Evolutionary conservation across 1,139 yeast species (phyloP), one percentile per base, ranked within the genome.

Genomic region (Saccharomycopsis hybrid): DNA sequence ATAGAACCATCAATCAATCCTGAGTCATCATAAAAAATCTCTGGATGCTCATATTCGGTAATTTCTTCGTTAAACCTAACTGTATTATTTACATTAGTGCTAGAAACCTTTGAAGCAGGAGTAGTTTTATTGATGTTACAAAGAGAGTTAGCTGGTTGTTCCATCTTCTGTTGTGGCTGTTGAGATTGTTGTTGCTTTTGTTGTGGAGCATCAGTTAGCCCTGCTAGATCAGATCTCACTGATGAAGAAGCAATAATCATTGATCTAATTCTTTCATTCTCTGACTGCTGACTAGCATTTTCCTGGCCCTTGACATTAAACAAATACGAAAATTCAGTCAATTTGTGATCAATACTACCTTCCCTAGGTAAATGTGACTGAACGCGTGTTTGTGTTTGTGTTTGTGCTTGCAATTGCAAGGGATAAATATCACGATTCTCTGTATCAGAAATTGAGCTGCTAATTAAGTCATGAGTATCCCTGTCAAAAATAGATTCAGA

Each of bases 61-160:
- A 51, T 49, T 37, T 51, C 54, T 35, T 51, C 54, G 40, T 51
- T 46, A 31, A 51, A 51, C 29, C 54, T 36, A 5, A 51, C 54
- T 8, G 48, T 51, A 27, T 41, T 45, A 36, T 41, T 45, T n/a
- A n/a, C n/a, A n/a, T n/a, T n/a, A n/a, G n/a, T n/a, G n/a, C n/a
- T n/a, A n/a, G n/a, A n/a, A n/a, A n/a, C n/a, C n/a, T n/a, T n/a
- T n/a, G n/a, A n/a, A n/a, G n/a, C n/a, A n/a, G n/a, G n/a, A n/a
- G n/a, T n/a, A 5, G 31, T 41, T 48, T 44, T 50, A n/a, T 24
- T 46, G 3, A 40, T 27, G 29, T 49, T n/a, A n/a, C n/a, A n/a
- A n/a, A n/a, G n/a, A n/a, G n/a, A n/a, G n/a, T n/a, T n/a, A n/a
- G n/a, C n/a, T n/a, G n/a, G n/a, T n/a, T n/a, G n/a, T n/a, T n/a